Evolutionary conservation across 257 asterid genomes (phyloP), one percentile per base, ranked within the genome.

Genomic region (Nicotiana tomentosiformis): DNA sequence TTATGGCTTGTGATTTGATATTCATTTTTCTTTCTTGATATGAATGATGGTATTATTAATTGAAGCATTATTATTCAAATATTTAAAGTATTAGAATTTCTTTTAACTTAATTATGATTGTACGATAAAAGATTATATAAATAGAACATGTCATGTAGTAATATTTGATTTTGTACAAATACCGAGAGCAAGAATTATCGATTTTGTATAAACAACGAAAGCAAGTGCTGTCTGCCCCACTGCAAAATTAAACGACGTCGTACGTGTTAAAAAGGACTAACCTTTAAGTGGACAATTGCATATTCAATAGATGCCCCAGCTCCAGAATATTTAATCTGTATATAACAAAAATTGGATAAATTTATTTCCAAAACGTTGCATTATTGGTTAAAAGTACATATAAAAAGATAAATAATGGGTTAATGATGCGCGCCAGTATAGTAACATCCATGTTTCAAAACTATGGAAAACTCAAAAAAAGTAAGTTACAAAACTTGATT

Each of bases 241-340:
- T 43, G 51, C 12, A 43, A 3, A 43, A 43, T 43, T 88, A 17
- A n/a, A 66, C 26, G 76, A 57, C 56, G 55, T 14, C 43, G 62
- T 62, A 26, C 26, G 32, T 33, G 66, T 32, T 49, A 49, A 66
- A 66, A 18, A 51, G 37, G 37, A 70, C 30, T 77, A 74, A 93
- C 98, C 98, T 95, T 92, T 8, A 93, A 86, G 88, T 93, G 92
- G 77, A 88, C 20, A 7, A 95, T 93, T 49, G 98, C 98, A 89
- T 95, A 95, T 89, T 95, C 98, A 80, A 95, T 92, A 57, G 98
- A 95, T 67, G 98, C 98, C 77, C 98, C 98, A 60, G 85, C 85
- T 82, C 98, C 98, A 10, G 95, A 90, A 86, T 90, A 90, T 81
- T 90, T 95, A 26, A 82, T 87, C 98, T 95, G 93, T 9, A 43